Evolutionary conservation across 106 monocot genomes (phyloP), one percentile per base, ranked within the genome.

Genomic region (Triglochin maritima): DNA sequence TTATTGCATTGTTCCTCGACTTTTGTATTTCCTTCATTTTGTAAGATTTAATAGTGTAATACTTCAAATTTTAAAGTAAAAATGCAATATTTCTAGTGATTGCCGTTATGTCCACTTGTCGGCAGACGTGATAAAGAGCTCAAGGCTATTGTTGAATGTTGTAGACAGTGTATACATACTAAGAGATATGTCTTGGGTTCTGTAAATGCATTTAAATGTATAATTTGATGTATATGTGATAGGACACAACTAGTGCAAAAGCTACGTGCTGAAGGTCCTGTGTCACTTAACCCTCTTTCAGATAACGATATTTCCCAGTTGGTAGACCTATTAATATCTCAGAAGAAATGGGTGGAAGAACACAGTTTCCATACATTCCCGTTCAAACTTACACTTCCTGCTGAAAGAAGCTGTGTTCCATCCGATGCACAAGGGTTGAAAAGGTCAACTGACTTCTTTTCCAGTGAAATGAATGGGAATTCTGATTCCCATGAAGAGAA

Each of bases 301-400:
- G 76, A 87, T 56, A 55, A 13, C 44, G 68, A 90, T 65, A 76
- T 90, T 61, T 14, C 65, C 50, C 66, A 77, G 8, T 68, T 90
- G 52, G 75, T 88, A 48, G 68, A 91, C 71, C 50, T 86, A 9
- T 69, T 95, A 71, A 75, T 91, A 67, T 69, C 66, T 2, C 84
- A 93, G 51, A 88, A 84, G 69, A 96, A 81, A 80, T 90, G 85
- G 90, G 53, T 91, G 63, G 78, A 86, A 74, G 85, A 84, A 67
- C 65, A 65, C 54, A 56, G 80, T 61, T 78, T 75, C 44, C 54
- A 68, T 13, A 46, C 8, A 6, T 79, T 76, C 67, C 95, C 90
- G 7, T 95, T 90, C 61, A 76, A 72, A 61, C 67, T 90, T 61
- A 53, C 57, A 17, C 7, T 84, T 4, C 79, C 81, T 66, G 7